Conservation (phyloP, 1,139 yeast genomes). For the Scheffersomyces titani region DNA sequence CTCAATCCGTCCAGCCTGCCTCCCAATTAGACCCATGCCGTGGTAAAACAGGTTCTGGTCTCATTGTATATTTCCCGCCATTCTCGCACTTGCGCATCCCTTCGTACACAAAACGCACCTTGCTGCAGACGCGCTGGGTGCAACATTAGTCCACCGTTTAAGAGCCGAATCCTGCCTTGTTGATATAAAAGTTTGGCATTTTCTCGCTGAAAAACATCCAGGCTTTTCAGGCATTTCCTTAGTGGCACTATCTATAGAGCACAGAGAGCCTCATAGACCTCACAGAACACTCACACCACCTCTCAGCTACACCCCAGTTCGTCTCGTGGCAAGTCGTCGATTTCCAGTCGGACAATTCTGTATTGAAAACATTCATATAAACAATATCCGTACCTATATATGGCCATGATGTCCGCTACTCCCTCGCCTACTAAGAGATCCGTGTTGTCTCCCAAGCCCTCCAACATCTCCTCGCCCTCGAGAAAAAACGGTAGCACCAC, state of each 20-base stretch:
- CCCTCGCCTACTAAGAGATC: conserved; percentile 34
- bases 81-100: neutral
- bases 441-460: conserved; percentile 33
- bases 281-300: no score
- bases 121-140: neutral
- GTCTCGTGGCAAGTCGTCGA: neutral
- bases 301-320: no score
- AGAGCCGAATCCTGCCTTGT: neutral
- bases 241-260: neutral
- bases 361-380: neutral
- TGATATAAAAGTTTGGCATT: neutral
- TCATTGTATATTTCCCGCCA: neutral
- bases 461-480: conserved; percentile 19
- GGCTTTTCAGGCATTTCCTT: neutral
- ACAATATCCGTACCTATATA: no score
- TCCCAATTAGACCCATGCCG: neutral
- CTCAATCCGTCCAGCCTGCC: neutral
- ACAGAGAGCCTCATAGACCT: no score
- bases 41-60: neutral
- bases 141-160: neutral
- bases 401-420: conserved; percentile 16
- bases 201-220: neutral
- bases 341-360: neutral
- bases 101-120: neutral
- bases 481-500: conserved; percentile 11